Base-by-base conservation (phyloP, 108 stramenopile genomes). In the Nitzschia inconspicua region DNA sequence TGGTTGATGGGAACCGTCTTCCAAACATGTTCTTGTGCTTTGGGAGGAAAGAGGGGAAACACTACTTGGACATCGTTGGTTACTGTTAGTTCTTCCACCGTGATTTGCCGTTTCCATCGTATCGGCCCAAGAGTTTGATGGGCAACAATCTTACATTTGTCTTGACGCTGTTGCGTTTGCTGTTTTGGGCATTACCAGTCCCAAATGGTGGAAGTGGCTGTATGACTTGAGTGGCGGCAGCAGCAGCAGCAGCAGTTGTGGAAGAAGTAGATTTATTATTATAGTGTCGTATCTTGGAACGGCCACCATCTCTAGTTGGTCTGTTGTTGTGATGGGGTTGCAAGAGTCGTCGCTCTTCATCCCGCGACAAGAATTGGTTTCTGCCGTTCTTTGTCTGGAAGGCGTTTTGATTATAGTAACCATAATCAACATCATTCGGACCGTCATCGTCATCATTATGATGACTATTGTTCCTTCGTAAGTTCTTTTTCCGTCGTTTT, bases 201-300 rank as follows among this genome's bases (percentile, higher is more conserved):
- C 51, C 51, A 53, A 53, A 53, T 13, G 51, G 51, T 53, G 51
- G 51, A 4, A 34, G 51, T 32, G 31, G n/a, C n/a, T n/a, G n/a
- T n/a, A n/a, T n/a, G n/a, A n/a, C n/a, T n/a, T n/a, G n/a, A n/a
- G n/a, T n/a, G n/a, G n/a, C n/a, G n/a, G n/a, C n/a, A n/a, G n/a
- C n/a, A n/a, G n/a, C n/a, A n/a, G n/a, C n/a, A n/a, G n/a, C n/a
- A n/a, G n/a, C n/a, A n/a, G n/a, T n/a, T n/a, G n/a, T n/a, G n/a
- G n/a, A n/a, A n/a, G n/a, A n/a, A n/a, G n/a, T n/a, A n/a, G n/a
- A n/a, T n/a, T n/a, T n/a, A n/a, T n/a, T n/a, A n/a, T n/a, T n/a
- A n/a, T n/a, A n/a, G n/a, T 78, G 55, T 87, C 83, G 51, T 71
- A 60, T 7, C 84, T 90, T 16, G 83, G 75, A 35, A 94, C 52